Conservation (phyloP, 208 protist genomes). For the Wallacemonas collosoma region DNA sequence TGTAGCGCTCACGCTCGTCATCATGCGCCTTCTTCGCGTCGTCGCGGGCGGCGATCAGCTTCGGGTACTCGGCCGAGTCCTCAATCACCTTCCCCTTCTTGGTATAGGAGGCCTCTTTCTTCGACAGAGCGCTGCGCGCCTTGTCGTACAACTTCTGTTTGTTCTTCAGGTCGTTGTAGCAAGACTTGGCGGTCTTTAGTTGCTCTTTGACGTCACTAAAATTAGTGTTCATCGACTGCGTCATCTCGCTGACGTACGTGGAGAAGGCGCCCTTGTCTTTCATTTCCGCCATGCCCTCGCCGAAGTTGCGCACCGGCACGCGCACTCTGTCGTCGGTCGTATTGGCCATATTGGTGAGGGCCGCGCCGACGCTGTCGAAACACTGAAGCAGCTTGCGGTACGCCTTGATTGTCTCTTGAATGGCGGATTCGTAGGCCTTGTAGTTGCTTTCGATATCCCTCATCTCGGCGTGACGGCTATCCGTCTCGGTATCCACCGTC, state of each 20-base stretch:
- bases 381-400: constrained; percentile 52
- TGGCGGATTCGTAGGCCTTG: constrained; percentile 47
- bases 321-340: constrained; percentile 26
- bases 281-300: constrained; percentile 54
- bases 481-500: constrained; percentile 60
- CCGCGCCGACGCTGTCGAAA: constrained; percentile 51
- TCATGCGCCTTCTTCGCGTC: constrained; percentile 42
- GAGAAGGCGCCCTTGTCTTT: constrained; percentile 58
- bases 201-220: constrained; percentile 33
- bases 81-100: constrained; percentile 71
- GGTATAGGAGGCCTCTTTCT: constrained; percentile 65
- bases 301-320: constrained; percentile 35
- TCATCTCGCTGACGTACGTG: constrained; percentile 63
- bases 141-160: constrained; percentile 61
- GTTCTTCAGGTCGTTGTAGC: constrained; percentile 31
- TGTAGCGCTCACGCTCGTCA: constrained; percentile 31
- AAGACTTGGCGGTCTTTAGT: constrained; percentile 44
- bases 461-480: constrained; percentile 42
- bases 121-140: constrained; percentile 43
- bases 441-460: constrained; percentile 42
- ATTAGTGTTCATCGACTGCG: constrained; percentile 28
- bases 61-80: constrained; percentile 51
- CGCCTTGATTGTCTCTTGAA: constrained; percentile 58
- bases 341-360: constrained; percentile 53
- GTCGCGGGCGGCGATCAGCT: constrained; percentile 47